These are phyloP conservation scores for Phylloporus scabripes DNA, from an alignment of 768 basidiomycete species.

Conservation along the genomic window DNA sequence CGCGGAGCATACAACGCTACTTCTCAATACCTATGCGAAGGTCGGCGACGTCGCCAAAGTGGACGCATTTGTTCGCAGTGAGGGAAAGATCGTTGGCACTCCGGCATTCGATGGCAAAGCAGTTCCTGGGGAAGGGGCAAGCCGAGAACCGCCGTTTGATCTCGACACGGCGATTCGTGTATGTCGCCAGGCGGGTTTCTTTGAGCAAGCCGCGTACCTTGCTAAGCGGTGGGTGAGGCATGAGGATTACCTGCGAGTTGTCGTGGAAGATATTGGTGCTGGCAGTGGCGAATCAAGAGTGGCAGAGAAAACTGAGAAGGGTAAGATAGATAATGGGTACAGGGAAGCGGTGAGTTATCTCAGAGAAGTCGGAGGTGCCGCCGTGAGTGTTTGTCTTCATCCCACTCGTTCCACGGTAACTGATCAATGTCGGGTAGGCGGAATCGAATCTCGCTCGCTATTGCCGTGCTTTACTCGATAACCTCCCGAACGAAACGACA, in stretches of 20 bases:
- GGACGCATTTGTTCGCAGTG: constrained; percentile 89
- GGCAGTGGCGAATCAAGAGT: constrained; percentile 7
- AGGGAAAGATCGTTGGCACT: constrained; percentile 45
- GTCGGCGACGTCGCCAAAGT: constrained; percentile 86
- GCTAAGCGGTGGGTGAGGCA: constrained; percentile 89
- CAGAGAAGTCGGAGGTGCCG: constrained; percentile 68
- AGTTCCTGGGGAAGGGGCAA: constrained; percentile 35
- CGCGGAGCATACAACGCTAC: constrained; percentile 92
- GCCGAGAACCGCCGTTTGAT: constrained; percentile 86
- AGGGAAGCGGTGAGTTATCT: constrained; percentile 79
- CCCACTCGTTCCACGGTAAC: neutral
- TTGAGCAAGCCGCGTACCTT: constrained; percentile 89
- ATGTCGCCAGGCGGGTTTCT: constrained; percentile 94
- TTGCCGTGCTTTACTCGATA: constrained; percentile 78
- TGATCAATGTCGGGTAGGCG: constrained; percentile 42
- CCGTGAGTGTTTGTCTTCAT: constrained; percentile 45
- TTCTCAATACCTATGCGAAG: constrained; percentile 97
- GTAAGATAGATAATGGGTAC: constrained; percentile 43
- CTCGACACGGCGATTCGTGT: constrained; percentile 96
- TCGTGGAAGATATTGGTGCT: constrained; percentile 81
- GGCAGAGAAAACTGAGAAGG: constrained; percentile 14
- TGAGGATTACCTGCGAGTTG: constrained; percentile 89
- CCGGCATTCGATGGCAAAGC: constrained; percentile 15
- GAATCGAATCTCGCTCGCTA: constrained; percentile 84
- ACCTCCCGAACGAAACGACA: constrained; percentile 84